A percentile compares a stretch with the other conserved stretches of the same genome.
Evolutionary conservation across 805 yeast species (phyloP).

Genomic region (Phaffomyces opuntiae): DNA sequence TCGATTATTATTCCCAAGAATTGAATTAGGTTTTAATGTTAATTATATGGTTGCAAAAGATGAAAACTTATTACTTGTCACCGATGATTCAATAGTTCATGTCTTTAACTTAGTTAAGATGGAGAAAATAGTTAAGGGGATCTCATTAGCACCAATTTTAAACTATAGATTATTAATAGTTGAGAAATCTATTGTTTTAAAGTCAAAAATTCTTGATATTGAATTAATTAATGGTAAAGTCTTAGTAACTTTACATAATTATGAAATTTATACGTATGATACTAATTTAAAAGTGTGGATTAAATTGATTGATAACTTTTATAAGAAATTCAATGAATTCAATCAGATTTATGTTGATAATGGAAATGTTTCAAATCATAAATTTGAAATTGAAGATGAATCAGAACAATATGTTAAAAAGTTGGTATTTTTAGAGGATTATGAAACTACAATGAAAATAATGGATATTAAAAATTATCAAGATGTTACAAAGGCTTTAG

Average conservation of each 20-base stretch:
- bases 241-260: constrained; percentile 33
- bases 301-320: constrained; percentile 32
- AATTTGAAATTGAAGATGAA: neutral
- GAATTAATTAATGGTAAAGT: constrained; percentile 34
- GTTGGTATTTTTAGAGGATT: constrained; percentile 15
- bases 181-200: constrained; percentile 16
- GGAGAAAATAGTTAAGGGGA: constrained; percentile 30
- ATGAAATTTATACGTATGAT: constrained; percentile 37
- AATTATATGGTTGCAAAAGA: constrained; percentile 30
- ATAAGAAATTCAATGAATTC: constrained; percentile 10
- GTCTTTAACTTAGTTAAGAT: constrained; percentile 40
- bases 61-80: constrained; percentile 34
- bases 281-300: constrained; percentile 40
- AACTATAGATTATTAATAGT: constrained; percentile 27
- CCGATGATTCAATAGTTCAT: constrained; percentile 43
- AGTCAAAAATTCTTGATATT: constrained; percentile 22
- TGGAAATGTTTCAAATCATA: neutral
- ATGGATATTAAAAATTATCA: constrained; percentile 1
- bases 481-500: constrained; percentile 1
- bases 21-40: constrained; percentile 46
- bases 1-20: constrained; percentile 35
- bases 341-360: constrained; percentile 15
- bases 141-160: constrained; percentile 48
- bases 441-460: constrained; percentile 8
- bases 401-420: constrained; percentile 7